A percentile compares a stretch with the other conserved stretches of the same genome.
phyloP scores from a whole-genome alignment of 139 green algal genomes.

The Marvania coccoides region DNA sequence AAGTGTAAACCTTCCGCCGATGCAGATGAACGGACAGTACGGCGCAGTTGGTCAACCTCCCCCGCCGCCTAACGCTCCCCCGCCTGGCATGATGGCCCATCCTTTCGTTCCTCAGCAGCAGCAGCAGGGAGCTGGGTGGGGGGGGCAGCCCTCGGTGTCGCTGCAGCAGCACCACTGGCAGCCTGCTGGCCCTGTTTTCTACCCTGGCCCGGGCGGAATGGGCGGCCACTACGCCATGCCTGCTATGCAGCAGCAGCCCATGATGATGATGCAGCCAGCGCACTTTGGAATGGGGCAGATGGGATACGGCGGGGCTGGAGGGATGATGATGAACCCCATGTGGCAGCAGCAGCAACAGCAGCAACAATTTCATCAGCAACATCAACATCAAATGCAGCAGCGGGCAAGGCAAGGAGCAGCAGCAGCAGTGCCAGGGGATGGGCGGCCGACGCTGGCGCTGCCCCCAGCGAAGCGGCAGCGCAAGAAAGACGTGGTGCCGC shows the following conservation, averaged over 20 bases:
- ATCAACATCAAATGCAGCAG: neutral
- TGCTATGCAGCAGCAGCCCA: no score
- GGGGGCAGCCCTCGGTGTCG: no score
- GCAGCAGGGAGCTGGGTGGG: no score
- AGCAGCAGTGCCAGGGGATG: neutral
- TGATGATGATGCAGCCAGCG: neutral
- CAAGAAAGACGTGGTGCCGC: constrained; percentile 19
- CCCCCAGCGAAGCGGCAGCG: constrained; percentile 7
- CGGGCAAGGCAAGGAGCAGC: neutral
- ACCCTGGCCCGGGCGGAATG: neutral
- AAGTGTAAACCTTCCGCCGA: no score
- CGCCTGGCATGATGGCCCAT: neutral
- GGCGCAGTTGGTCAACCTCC: no score
- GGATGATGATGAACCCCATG: no score
- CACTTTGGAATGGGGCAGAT: no score
- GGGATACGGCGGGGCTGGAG: no score
- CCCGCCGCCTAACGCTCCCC: neutral
- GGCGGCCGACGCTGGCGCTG: neutral
- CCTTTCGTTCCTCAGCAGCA: no score
- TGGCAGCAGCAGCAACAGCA: neutral
- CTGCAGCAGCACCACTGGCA: neutral
- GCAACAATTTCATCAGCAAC: neutral
- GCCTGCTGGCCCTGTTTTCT: neutral
- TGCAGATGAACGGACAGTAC: no score
- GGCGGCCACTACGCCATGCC: neutral